Percentiles rank a stretch among this genome's conserved stretches.
Conservation (phyloP, 2,329 filamentous ascomycete species). For the Ophiognomonia clavigignenti-juglandacearum region DNA sequence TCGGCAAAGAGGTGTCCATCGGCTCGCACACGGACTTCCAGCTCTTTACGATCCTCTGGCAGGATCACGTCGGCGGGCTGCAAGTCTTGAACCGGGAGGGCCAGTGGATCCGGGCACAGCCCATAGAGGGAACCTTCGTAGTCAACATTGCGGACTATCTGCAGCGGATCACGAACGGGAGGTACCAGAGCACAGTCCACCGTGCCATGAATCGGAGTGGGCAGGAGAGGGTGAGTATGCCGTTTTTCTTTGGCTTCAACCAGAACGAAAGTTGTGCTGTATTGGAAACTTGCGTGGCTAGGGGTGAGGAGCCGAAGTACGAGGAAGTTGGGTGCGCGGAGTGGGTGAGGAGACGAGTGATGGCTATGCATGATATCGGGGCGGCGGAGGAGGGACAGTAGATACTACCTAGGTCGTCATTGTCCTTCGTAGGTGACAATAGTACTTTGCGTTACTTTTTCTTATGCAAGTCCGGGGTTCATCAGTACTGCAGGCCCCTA, state of each 20-base stretch:
- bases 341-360: slow-evolving; percentile 31
- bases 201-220: slow-evolving; percentile 37
- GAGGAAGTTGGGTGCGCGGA: slow-evolving; percentile 34
- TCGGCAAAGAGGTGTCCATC: slow-evolving; percentile 30
- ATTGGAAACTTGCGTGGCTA: slow-evolving; percentile 30
- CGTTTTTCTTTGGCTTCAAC: slow-evolving; percentile 42
- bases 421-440: not conserved
- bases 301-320: slow-evolving; percentile 30
- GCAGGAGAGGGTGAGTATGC: slow-evolving; percentile 36
- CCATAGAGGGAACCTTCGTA: slow-evolving; percentile 38
- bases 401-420: not conserved
- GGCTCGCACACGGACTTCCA: slow-evolving; percentile 51
- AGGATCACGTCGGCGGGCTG: slow-evolving; percentile 37
- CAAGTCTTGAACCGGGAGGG: slow-evolving; percentile 35
- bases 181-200: slow-evolving; percentile 45
- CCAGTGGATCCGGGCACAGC: slow-evolving; percentile 36
- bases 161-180: slow-evolving; percentile 45
- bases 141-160: slow-evolving; percentile 49
- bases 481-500: not conserved
- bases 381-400: not conserved
- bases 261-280: slow-evolving; percentile 36
- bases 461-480: not conserved
- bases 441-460: not conserved
- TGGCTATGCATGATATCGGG: slow-evolving; percentile 27
- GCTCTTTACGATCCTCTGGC: slow-evolving; percentile 43